These are phyloP conservation scores for Suillus cothurnatus DNA, from an alignment of 768 basidiomycete genomes.

Conservation along the genomic window DNA sequence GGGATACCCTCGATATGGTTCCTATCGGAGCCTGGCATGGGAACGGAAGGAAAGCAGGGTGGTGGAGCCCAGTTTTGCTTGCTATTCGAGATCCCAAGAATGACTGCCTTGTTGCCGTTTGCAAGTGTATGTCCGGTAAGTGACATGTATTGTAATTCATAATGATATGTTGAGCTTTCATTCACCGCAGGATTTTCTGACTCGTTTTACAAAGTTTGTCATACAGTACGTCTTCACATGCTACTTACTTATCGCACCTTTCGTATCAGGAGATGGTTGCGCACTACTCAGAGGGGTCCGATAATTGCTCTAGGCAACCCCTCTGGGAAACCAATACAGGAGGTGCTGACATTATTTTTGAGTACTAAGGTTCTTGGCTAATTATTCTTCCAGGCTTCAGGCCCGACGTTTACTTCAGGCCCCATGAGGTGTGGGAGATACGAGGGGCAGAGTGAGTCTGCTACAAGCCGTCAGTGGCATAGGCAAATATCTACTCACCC, in stretches of 20 bases:
- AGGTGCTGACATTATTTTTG: conserved; percentile 42
- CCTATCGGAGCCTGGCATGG: conserved; percentile 89
- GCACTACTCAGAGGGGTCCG: conserved; percentile 60
- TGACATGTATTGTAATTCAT: not conserved
- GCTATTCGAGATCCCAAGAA: conserved; percentile 69
- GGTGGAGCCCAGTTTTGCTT: conserved; percentile 91
- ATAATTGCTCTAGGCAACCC: conserved; percentile 52
- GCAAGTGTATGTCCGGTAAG: conserved; percentile 87
- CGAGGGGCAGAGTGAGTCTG: conserved; percentile 65
- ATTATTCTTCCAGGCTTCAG: conserved; percentile 47
- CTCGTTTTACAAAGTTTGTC: conserved; percentile 67
- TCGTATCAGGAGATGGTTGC: conserved; percentile 57
- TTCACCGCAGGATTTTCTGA: conserved; percentile 73
- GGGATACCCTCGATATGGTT: conserved; percentile 74
- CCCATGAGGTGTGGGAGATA: conserved; percentile 88
- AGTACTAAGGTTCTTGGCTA: not conserved
- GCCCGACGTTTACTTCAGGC: conserved; percentile 71
- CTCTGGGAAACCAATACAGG: conserved; percentile 66
- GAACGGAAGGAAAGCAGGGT: conserved; percentile 83
- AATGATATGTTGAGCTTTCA: conserved; percentile 5
- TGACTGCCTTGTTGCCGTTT: conserved; percentile 72
- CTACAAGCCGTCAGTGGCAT: conserved; percentile 1
- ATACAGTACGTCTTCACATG: conserved; percentile 7
- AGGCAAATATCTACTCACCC: conserved; percentile 13
- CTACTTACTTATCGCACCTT: not conserved